Percentiles rank a stretch among this genome's conserved stretches.
These are phyloP conservation scores for Skeletonema tropicum DNA, from an alignment of 108 stramenopile genomes.

Conservation along the genomic window DNA sequence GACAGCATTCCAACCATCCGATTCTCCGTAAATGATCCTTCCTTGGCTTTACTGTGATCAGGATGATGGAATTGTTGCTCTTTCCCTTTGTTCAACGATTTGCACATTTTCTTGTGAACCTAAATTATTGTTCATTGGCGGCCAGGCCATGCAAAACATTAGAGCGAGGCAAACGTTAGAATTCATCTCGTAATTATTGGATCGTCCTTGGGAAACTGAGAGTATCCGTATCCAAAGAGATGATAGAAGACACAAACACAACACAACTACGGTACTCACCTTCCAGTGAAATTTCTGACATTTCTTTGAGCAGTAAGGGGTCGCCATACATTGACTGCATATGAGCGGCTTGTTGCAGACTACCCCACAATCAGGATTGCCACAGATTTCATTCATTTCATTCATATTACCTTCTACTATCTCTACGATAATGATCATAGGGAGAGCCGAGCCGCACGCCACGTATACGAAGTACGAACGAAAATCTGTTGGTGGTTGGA, in stretches of 20 bases:
- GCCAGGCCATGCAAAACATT: background rate
- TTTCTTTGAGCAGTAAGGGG: background rate
- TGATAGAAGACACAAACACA: background rate
- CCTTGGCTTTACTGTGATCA: background rate
- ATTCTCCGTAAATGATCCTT: background rate
- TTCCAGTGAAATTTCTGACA: background rate
- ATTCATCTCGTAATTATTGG: background rate
- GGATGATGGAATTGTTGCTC: background rate
- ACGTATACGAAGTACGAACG: no score
- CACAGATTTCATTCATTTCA: background rate
- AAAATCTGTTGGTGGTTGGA: no score
- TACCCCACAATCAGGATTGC: background rate
- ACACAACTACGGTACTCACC: background rate
- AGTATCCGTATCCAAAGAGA: no score
- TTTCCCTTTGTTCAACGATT: background rate
- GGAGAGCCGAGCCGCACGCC: no score
- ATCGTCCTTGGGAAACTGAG: no score
- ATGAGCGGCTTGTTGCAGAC: background rate
- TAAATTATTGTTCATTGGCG: background rate
- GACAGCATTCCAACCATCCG: background rate
- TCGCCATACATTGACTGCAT: background rate
- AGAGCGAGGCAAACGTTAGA: background rate
- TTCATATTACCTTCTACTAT: no score
- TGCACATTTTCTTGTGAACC: background rate
- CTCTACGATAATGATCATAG: no score